Evolutionary conservation across 805 yeast genomes (phyloP), one percentile per base, ranked within the genome.

Genomic region (Teunomyces stri): DNA sequence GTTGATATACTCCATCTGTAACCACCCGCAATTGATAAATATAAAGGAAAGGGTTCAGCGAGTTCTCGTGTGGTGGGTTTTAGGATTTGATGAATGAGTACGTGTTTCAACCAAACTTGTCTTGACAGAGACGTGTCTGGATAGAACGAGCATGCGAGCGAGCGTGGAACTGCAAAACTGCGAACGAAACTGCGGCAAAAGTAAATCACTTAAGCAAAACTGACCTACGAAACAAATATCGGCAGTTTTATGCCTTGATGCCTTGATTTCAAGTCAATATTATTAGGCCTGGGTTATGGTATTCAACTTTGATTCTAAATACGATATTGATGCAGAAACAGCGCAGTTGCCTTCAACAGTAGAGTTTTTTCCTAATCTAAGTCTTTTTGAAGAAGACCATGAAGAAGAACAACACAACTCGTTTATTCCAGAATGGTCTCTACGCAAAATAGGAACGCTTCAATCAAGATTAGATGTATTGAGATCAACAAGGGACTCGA

Each of bases 391-490:
- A 28, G 56, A 49, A n/a, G 43, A 15, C 0, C 51, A 48, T 10
- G 53, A 48, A 2, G 48, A 38, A 6, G 29, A 20, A 4, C 50
- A 29, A n/a, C 30, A 36, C 5, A 11, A 31, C n/a, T 6, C n/a
- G 18, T 20, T 20, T 0, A 70, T 74, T 0, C 62, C 74, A 16
- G 64, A 65, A 1, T 80, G 85, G 85, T 74, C 81, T 0, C 61
- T 70, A 10, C 55, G 53, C 18, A 68, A 69, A 47, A 74, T 80
- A 20, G 84, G 83, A 3, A 62, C 75, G 0, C 60, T 81, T 13
- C 80, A 74, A 61, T 64, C 76, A 1, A 69, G 73, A 48, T 62
- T 80, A 4, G 84, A 80, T 47, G 51, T 49, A 5, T 46, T 62
- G 10, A 66, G 67, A 28, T 50, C 47, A n/a, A 48, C 47, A 12